Conservation (phyloP, 1,139 yeast species). For the Sugiyamaella sp. region DNA sequence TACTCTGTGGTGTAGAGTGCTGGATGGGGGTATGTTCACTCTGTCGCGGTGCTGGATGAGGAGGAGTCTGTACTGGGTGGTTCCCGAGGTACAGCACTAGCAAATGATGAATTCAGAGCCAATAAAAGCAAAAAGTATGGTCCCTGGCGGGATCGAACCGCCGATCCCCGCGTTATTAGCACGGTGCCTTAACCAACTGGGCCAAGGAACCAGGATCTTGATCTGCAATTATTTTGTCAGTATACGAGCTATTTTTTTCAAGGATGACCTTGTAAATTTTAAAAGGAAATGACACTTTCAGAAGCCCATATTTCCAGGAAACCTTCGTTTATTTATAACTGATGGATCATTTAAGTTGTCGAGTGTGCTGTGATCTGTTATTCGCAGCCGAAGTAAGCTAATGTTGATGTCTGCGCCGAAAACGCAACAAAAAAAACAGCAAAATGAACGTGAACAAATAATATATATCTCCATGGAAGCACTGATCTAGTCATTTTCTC, state of each 20-base stretch:
- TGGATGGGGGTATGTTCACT: background rate
- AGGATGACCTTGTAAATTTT: background rate
- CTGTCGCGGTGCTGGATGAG: background rate
- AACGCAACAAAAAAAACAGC: too few species aligned
- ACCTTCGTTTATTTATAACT: too few species aligned
- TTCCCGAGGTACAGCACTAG: too few species aligned
- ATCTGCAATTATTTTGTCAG: background rate
- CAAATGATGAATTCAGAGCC: too few species aligned
- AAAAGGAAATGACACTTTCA: background rate
- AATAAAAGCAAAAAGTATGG: slow-evolving; percentile 2
- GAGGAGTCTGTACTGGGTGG: background rate
- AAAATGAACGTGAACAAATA: too few species aligned
- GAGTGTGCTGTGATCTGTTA: too few species aligned
- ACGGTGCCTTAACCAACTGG: slow-evolving; percentile 92
- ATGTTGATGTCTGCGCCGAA: too few species aligned
- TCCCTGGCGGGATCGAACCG: slow-evolving; percentile 22
- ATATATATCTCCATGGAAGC: too few species aligned
- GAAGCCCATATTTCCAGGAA: background rate
- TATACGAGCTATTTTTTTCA: background rate
- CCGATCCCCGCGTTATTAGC: slow-evolving; percentile 53
- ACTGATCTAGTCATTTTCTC: too few species aligned
- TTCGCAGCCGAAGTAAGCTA: too few species aligned
- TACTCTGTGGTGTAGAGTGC: background rate
- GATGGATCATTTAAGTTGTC: too few species aligned
- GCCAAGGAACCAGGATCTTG: slow-evolving; percentile 66